Evolutionary conservation across 2,329 filamentous ascomycete genomes (phyloP), one percentile per base, ranked within the genome.

Genomic region (Aspergillus sp.): DNA sequence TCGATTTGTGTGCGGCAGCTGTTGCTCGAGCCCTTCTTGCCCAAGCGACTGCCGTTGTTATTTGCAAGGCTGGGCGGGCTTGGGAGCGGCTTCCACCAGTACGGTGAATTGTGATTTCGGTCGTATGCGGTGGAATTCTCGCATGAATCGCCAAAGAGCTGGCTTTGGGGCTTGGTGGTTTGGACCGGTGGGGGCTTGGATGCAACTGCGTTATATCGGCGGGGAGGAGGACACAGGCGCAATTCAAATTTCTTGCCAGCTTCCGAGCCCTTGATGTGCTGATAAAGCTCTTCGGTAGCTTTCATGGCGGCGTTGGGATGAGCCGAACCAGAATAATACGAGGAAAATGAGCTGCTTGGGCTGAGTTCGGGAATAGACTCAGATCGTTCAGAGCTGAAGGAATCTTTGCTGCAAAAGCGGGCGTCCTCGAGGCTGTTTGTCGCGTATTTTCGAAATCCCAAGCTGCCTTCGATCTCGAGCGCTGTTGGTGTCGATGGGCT

Each of bases 301-400:
- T 44, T 48, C 4, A 53, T 27, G 2, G 52, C 44, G 1, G 42
- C 42, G 24, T 57, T 49, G 0, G 53, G 49, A 26, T 54, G 54
- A 4, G 48, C 38, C 1, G 50, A 42, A 11, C 49, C 43, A 5
- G 56, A 58, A 32, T 57, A 53, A 4, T 49, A 46, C 1, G 58
- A 61, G 15, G 58, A 61, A 38, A 61, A 60, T 1, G 58, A 61
- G 36, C 51, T 60, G 40, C 56, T 61, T 0, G 58, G 58, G 0
- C 57, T 61, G 22, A 61, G 39, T 22, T 60, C 53, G 1, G 58
- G 58, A 1, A 52, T 59, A 3, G 42, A 44, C 34, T 57, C 55
- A 8, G 52, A 49, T 37, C 50, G 44, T 0, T 51, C 41, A 0
- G 56, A 59, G 39, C 55, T 55, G 38, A 53, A 59, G 3, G 57